Evolutionary conservation across 805 yeast genomes (phyloP), one percentile per base, ranked within the genome.

Genomic region (Saccharomycopsis sp.): DNA sequence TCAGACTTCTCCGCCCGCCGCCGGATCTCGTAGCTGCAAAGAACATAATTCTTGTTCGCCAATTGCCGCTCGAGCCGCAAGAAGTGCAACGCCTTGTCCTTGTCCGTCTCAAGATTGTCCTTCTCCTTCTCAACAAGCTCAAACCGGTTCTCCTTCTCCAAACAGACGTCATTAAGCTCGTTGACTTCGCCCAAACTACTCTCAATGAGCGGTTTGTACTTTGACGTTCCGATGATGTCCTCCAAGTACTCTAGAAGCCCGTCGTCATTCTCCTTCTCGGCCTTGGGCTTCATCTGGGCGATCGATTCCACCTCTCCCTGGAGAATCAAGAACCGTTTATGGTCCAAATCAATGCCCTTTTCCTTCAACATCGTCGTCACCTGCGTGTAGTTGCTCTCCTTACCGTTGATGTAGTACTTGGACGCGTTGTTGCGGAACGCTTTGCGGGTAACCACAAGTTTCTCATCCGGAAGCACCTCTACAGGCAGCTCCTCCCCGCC

Each of bases 261-360:
- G 69, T 94, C 98, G 66, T 93, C 98, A 63, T 83, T 83, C 56
- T 89, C 96, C 55, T 78, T 82, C 67, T 94, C 97, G 0, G 97
- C 98, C 68, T 93, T 94, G 9, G 99, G 88, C 69, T 93, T 93
- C 99, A 94, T 96, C 70, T 94, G 97, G 0, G 99, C 97, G 67
- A 94, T 94, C 64, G 92, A 86, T 73, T 94, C 99, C 50, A 94
- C 99, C 70, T 94, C 99, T 69, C 99, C 99, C 73, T 94, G 99
- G 52, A 94, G 75, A 68, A 94, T 96, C 65, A 94, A 78, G 66
- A 94, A 94, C 65, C 99, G 78, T 69, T 94, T 94, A 71, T 94
- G 99, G 64, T 92, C 96, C 62, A 94, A 77, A 71, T 94, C 99
- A 59, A 94, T 87, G 3, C 98, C 99, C 68, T 90, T 84, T 17